Evolutionary conservation across 805 yeast genomes (phyloP), one percentile per base, ranked within the genome.

Genomic region (Monosporozyma aerobia): DNA sequence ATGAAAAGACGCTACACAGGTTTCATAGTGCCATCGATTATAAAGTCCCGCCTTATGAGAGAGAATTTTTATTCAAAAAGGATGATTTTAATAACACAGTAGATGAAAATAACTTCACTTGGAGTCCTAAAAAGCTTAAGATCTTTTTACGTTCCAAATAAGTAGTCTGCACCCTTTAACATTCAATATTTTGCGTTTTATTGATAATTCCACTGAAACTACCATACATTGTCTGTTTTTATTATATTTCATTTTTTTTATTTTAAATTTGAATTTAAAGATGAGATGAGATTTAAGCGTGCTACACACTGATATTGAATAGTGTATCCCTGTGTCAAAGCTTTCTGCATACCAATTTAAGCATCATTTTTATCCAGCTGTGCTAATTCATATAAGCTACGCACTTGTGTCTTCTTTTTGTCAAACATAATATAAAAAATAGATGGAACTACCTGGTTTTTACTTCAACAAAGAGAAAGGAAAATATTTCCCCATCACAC

Each of bases 31-130:
- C 83, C 0, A 62, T 75, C 5, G 54, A 73, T 46, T 70, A 65
- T 25, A 67, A 53, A 3, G 50, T 66, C 1, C 66, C 69, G 8
- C 59, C 58, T 2, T 53, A 59, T 19, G 63, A 66, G 49, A 56
- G 77, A 14, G 70, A 64, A 56, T 81, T 67, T 57, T 58, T 77
- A 8, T 81, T 82, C 62, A 75, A 72, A 54, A 74, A 73, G 51
- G 64, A 67, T 5, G 58, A 59, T 16, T 67, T 71, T 49, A 79
- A 78, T 55, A 57, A 62, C 32, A 59, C 69, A 0, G 75, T 77
- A 0, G 62, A 62, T 29, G 45, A 57, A 3, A 69, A 69, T 3
- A 50, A 57, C 1, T 72, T 68, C 47, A 48, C 39, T 2, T 64
- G 77, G 62, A 68, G 71, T 52, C 59, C 59, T 1, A 51, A 57